phyloP scores from a whole-genome alignment of 345 rosid species.

The Cochlearia excelsa region DNA sequence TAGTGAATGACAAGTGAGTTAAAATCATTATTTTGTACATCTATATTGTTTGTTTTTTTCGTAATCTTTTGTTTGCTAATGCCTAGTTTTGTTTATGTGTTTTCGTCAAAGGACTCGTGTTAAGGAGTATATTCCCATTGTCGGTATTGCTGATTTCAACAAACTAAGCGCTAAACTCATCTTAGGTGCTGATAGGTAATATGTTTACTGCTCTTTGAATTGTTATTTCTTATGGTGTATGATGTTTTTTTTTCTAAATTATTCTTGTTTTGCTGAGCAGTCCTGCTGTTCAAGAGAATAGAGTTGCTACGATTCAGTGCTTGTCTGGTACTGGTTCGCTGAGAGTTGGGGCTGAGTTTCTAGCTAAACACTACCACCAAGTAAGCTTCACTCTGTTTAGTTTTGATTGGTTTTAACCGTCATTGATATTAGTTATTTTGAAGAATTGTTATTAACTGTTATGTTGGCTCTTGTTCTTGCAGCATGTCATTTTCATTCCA shows the following conservation, averaged over 20 bases:
- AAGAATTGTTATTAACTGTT: conserved; percentile 19
- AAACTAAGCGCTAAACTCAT: conserved; percentile 90
- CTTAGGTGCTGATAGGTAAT: conserved; percentile 78
- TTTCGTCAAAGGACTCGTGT: conserved; percentile 54
- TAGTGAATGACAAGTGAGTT: conserved; percentile 70
- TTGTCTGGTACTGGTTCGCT: conserved; percentile 96
- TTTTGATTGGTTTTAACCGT: conserved; percentile 9
- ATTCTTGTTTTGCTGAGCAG: conserved; percentile 40
- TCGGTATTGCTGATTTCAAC: conserved; percentile 85
- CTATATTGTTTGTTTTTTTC: not conserved
- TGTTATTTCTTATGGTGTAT: not conserved
- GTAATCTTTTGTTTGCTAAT: conserved; percentile 8
- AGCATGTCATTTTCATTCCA: conserved; percentile 84
- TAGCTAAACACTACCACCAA: conserved; percentile 72
- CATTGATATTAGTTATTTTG: not conserved
- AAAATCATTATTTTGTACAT: not conserved
- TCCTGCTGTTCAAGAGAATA: conserved; percentile 65
- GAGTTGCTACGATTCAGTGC: conserved; percentile 87
- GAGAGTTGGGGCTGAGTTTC: conserved; percentile 95
- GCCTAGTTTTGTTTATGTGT: not conserved
- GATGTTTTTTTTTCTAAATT: not conserved
- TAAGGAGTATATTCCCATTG: conserved; percentile 92
- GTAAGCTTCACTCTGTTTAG: conserved; percentile 31
- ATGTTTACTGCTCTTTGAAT: not conserved
- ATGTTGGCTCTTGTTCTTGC: conserved; percentile 30